A percentile compares a stretch with the other conserved stretches of the same genome.
Conservation (phyloP, 768 basidiomycete species). For the Brasilioporus rufonigricans region DNA sequence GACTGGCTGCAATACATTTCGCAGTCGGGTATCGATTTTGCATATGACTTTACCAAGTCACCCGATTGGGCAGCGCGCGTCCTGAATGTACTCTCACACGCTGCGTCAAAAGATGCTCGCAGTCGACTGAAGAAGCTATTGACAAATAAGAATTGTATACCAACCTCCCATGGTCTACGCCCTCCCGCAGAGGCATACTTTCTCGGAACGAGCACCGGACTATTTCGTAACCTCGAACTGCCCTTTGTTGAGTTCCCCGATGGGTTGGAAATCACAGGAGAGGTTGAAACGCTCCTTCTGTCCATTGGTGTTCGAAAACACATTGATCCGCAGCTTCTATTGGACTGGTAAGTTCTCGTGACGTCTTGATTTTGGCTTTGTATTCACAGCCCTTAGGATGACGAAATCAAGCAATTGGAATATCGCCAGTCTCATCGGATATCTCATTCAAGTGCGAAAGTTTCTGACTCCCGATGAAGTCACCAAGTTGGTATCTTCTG, state of each 20-base stretch:
- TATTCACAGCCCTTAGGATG: background rate
- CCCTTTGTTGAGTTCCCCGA: background rate
- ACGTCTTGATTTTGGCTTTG: background rate
- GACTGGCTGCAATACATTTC: conserved; percentile 73
- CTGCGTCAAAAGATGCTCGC: background rate
- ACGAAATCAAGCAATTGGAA: background rate
- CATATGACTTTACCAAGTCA: background rate
- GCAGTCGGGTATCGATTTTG: conserved; percentile 19
- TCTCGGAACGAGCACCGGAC: background rate
- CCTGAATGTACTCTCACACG: background rate
- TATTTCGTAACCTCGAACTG: background rate
- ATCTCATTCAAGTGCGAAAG: background rate
- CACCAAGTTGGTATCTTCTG: background rate
- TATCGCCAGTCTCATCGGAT: background rate
- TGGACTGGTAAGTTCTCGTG: background rate
- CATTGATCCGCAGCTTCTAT: background rate
- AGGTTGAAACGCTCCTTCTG: background rate
- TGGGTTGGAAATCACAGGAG: background rate
- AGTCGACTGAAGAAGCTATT: background rate
- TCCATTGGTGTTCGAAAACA: background rate
- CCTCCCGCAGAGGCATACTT: background rate
- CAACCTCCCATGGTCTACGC: background rate
- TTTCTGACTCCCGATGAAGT: background rate
- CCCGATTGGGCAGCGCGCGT: background rate
- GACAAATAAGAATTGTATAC: background rate